Base-by-base conservation (phyloP, 2,329 filamentous ascomycete species). In the Sporothrix euskadiensis region DNA sequence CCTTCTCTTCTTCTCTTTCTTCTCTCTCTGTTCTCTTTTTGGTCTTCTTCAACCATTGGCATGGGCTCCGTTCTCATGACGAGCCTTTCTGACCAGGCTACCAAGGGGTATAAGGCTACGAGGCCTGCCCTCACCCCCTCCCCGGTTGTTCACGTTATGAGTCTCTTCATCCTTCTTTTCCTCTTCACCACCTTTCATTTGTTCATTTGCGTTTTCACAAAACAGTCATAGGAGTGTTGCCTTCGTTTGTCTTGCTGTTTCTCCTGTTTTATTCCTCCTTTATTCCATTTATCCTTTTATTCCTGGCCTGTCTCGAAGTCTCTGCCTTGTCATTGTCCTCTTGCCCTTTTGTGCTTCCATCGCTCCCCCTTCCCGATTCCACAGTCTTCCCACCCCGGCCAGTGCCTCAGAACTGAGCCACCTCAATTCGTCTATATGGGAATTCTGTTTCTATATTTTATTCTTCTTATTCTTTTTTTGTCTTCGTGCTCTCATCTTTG, bases 71-170 rank as follows among this genome's bases (percentile, higher is more conserved):
- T 66, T 44, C 79, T 77, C 75, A 77, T 78, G 76, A 78, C 77
- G 76, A 75, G 76, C 76, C 35, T 59, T 73, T 52, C 75, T 76
- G 73, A 68, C 80, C 80, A 83, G 82, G 81, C 81, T 83, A 77
- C 78, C 81, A 80, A 44, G 54, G 54, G 54, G 59, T 88, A 88
- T 88, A 88, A 88, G 86, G 85, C 83, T 85, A 79, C 83, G 83
- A 86, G 86, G 81, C 80, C 84, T 84, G 83, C 80, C 74, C 72
- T 59, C 75, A 30, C 47, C 49, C 49, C 72, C 80, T 77, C 78
- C 77, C 78, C 75, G 73, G 71, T 74, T 75, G 74, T 71, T 72
- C 49, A 61, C 73, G 71, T 73, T 73, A 75, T 78, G 77, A 78
- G 75, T 76, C 76, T 76, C 75, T 74, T 71, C 74, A 75, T 78